Evolutionary conservation across 1,139 yeast species (phyloP).

Genomic region (Taphrina pruni): DNA sequence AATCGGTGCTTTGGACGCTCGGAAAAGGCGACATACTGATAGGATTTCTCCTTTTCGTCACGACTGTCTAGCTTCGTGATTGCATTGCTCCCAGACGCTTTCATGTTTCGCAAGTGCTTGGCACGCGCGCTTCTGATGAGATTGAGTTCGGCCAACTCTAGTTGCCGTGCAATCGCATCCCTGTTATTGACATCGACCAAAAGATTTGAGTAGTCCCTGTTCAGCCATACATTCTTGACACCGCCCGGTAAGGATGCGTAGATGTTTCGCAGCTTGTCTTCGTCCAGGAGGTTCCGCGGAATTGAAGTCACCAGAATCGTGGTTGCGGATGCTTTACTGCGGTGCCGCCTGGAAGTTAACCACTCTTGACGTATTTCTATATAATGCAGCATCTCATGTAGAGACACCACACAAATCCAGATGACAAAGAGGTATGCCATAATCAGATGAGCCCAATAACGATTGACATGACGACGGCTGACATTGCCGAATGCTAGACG

Average conservation of each 20-base stretch:
- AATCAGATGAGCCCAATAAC: conserved; percentile 87
- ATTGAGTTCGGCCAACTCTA: conserved; percentile 73
- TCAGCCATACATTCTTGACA: conserved; percentile 68
- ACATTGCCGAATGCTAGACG: conserved; percentile 80
- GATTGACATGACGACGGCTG: conserved; percentile 58
- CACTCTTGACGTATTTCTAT: conserved; percentile 83
- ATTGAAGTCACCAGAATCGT: conserved; percentile 78
- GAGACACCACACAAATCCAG: conserved; percentile 67
- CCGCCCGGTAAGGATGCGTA: conserved; percentile 70
- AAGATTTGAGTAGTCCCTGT: conserved; percentile 69
- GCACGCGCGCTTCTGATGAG: conserved; percentile 63
- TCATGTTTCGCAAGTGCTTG: conserved; percentile 52
- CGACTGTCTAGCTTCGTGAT: not conserved
- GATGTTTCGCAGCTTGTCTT: conserved; percentile 62
- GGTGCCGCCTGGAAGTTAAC: conserved; percentile 71
- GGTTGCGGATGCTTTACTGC: conserved; percentile 66
- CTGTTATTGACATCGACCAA: conserved; percentile 66
- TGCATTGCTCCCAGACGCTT: conserved; percentile 57
- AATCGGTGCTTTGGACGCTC: conserved; percentile 76
- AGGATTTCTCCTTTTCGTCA: conserved; percentile 2
- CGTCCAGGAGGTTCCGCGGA: conserved; percentile 71
- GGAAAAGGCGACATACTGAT: conserved; percentile 67
- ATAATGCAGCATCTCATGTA: conserved; percentile 81
- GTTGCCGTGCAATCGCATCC: conserved; percentile 63
- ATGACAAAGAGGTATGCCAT: conserved; percentile 82